phyloP scores from a whole-genome alignment of 2,329 filamentous ascomycete species.

The Aspergillus calidoustus region DNA sequence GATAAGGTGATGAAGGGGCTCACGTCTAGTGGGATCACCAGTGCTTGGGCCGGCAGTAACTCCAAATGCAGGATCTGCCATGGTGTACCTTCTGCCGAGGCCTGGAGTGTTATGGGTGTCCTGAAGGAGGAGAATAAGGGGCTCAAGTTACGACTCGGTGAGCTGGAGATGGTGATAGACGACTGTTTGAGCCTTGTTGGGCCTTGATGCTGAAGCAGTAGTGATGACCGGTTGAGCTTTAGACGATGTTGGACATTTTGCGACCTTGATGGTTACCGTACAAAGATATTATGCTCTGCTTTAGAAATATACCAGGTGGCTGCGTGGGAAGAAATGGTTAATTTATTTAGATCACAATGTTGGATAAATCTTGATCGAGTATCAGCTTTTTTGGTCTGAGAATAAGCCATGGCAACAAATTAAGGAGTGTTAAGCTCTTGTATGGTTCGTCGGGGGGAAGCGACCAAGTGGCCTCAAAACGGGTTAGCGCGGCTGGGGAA shows the following conservation, averaged over 20 bases:
- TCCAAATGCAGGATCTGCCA: conserved; percentile 48
- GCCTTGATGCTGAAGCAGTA: conserved; percentile 17
- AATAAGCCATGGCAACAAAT: neutral
- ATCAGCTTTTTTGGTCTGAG: neutral
- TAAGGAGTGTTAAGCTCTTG: neutral
- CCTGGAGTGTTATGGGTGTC: conserved; percentile 59
- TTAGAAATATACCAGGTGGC: conserved; percentile 10
- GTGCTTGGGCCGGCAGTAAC: conserved; percentile 34
- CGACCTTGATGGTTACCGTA: conserved; percentile 14
- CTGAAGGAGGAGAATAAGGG: conserved; percentile 60
- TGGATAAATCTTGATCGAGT: neutral
- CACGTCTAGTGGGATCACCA: conserved; percentile 38
- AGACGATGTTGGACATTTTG: neutral
- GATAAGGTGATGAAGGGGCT: conserved; percentile 51
- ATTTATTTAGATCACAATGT: conserved; percentile 8
- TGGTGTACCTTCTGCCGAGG: conserved; percentile 48
- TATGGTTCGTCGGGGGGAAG: conserved; percentile 28
- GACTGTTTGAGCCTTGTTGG: conserved; percentile 60
- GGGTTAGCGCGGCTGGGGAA: conserved; percentile 41
- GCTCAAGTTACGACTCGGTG: conserved; percentile 57
- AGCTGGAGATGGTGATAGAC: conserved; percentile 60
- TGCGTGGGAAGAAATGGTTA: neutral
- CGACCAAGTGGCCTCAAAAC: conserved; percentile 45
- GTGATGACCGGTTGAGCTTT: neutral
- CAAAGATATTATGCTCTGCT: conserved; percentile 9